Evolutionary conservation across 129 eudicot species (phyloP).

Genomic region (Glebionis coronaria): DNA sequence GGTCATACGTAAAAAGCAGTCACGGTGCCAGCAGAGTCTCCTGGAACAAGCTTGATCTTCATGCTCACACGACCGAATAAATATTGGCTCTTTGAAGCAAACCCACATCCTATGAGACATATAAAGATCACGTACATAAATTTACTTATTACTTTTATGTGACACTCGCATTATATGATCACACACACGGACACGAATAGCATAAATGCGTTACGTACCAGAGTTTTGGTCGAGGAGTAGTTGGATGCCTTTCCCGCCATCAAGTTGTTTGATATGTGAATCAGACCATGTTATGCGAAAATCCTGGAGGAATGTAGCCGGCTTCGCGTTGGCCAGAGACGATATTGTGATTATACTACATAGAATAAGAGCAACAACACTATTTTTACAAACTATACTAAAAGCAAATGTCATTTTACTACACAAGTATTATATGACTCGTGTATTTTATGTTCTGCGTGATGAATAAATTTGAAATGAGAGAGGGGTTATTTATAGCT

Average conservation of each 20-base stretch:
- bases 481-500: too few relatives aligned
- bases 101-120: constrained; percentile 14
- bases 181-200: too few relatives aligned
- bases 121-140: not conserved
- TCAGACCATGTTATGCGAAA: constrained; percentile 17
- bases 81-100: constrained; percentile 16
- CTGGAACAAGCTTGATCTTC: constrained; percentile 22
- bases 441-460: too few relatives aligned
- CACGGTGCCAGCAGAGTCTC: constrained; percentile 18
- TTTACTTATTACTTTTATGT: not conserved
- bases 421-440: too few relatives aligned
- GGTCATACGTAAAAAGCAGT: constrained; percentile 12
- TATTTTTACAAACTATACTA: too few relatives aligned
- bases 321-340: constrained; percentile 1
- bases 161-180: too few relatives aligned
- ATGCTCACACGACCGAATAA: constrained; percentile 22
- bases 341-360: too few relatives aligned
- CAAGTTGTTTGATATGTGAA: constrained; percentile 15
- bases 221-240: constrained; percentile 18
- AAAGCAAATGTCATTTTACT: too few relatives aligned
- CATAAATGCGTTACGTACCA: not conserved
- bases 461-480: too few relatives aligned
- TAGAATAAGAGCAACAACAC: too few relatives aligned
- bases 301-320: constrained; percentile 18
- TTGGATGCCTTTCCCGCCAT: constrained; percentile 13